A percentile compares a stretch with the other conserved stretches of the same genome.
These are phyloP conservation scores for Pyrus communis DNA, from an alignment of 306 rosid species.

Conservation along the genomic window DNA sequence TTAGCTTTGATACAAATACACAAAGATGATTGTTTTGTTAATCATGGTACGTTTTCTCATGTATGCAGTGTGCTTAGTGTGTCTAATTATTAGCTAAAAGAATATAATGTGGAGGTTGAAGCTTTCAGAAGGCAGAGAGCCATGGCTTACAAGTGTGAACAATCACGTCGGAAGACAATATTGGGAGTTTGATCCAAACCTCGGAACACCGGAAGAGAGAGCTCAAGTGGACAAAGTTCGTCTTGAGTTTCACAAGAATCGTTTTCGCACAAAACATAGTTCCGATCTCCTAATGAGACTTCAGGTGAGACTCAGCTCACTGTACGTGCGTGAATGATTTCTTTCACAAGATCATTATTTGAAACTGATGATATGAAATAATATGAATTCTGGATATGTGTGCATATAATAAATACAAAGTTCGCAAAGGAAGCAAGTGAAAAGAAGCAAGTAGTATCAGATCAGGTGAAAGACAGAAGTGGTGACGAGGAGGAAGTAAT, in stretches of 20 bases:
- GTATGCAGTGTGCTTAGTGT: not conserved
- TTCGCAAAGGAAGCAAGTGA: constrained; percentile 27
- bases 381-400: no score
- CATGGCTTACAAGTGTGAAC: constrained; percentile 34
- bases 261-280: constrained; percentile 48
- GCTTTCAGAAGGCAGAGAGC: constrained; percentile 35
- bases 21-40: not conserved
- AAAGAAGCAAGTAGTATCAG: not conserved
- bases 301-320: constrained; percentile 33
- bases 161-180: constrained; percentile 57
- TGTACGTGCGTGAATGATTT: not conserved
- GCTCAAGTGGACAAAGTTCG: constrained; percentile 37
- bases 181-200: constrained; percentile 60
- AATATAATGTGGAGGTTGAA: constrained; percentile 58
- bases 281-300: constrained; percentile 66
- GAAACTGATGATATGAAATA: not conserved
- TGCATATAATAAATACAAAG: constrained; percentile 11
- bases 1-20: no score
- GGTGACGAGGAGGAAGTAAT: constrained; percentile 22
- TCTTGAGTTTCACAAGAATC: constrained; percentile 25
- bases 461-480: not conserved
- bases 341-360: not conserved
- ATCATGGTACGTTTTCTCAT: not conserved
- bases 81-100: not conserved
- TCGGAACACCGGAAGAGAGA: constrained; percentile 28